Base-by-base conservation (phyloP, 202 grass and related monocot genomes). In the Zoysia matrella region DNA sequence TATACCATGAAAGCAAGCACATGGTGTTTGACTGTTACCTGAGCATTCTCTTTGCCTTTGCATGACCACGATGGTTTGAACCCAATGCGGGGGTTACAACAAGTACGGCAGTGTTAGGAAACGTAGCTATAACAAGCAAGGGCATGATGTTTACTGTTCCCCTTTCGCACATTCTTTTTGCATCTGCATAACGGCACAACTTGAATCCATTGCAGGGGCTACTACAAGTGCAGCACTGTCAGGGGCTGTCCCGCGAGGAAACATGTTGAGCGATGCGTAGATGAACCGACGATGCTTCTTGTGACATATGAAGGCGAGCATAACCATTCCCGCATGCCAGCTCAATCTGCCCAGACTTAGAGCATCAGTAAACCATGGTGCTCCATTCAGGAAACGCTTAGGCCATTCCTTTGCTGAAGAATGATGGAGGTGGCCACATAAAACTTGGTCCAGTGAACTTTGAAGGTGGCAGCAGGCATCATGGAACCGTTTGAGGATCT, bases 231-330 rank as follows among this genome's bases (percentile, higher is more conserved):
- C 81, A 98, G 96, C 83, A 98, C 87, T 22, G 80, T 98, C 66
- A 90, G 96, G 86, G 96, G 96, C 65, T 98, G 96, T 82, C 91
- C 96, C 1, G 92, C 96, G 30, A 36, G 30, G 30, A 36, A 36
- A 36, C 30, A 36, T 36, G 30, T 36, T 36, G 30, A 36, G 30
- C 84, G 96, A 70, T 98, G 96, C 7, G 76, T 95, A 30, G 96
- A 98, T 44, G 96, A 98, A 70, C 92, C 96, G 2, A 71, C 91
- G 8, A 98, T 98, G 96, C 92, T 98, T 53, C 74, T 90, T 4
- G 96, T 98, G 63, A 95, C 96, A 0, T 98, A 98, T 11, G 96
- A 98, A 90, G 92, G 96, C 10, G 96, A 98, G 69, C 96, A 98
- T 82, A 95, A 74, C 63, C 96, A 98, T 81, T 84, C 86, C 41